Conservation (phyloP, 345 rosid species). For the Hibiscus trionum region DNA sequence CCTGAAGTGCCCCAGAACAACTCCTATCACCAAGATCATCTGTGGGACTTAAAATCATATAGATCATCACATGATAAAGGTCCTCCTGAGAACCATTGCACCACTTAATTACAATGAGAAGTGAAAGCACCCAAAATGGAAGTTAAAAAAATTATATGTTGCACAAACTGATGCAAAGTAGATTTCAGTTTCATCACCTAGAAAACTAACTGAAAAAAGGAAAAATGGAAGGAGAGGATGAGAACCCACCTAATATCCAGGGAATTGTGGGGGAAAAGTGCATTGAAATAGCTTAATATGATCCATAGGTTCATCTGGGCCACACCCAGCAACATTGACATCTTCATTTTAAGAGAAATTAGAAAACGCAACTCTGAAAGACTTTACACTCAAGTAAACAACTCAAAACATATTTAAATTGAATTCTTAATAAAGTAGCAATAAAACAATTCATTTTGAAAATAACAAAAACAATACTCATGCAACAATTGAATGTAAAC, state of each 20-base stretch:
- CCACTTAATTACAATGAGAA: conserved; percentile 63
- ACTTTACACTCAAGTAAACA: conserved; percentile 9
- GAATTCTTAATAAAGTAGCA: no score
- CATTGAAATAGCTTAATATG: conserved; percentile 79
- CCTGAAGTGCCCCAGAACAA: conserved; percentile 94
- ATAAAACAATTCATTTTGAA: no score
- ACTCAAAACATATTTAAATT: no score
- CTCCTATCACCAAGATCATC: conserved; percentile 70
- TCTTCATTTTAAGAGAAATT: conserved; percentile 95
- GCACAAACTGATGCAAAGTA: conserved; percentile 10
- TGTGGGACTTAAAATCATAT: conserved; percentile 93
- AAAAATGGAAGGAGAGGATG: no score
- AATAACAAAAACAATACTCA: no score
- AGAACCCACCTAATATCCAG: conserved; percentile 58
- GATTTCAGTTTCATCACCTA: conserved; percentile 11
- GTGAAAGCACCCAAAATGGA: conserved; percentile 89
- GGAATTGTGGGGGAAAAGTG: conserved; percentile 64
- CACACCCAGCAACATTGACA: conserved; percentile 55
- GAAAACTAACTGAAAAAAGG: not conserved
- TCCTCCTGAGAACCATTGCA: conserved; percentile 80
- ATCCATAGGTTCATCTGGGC: conserved; percentile 93
- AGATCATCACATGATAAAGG: conserved; percentile 97
- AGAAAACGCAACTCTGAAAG: conserved; percentile 85
- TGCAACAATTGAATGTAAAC: no score
- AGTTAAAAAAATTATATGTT: conserved; percentile 24